Base-by-base conservation (phyloP, 2,329 filamentous ascomycete genomes). In the Calonectria henricotiae region DNA sequence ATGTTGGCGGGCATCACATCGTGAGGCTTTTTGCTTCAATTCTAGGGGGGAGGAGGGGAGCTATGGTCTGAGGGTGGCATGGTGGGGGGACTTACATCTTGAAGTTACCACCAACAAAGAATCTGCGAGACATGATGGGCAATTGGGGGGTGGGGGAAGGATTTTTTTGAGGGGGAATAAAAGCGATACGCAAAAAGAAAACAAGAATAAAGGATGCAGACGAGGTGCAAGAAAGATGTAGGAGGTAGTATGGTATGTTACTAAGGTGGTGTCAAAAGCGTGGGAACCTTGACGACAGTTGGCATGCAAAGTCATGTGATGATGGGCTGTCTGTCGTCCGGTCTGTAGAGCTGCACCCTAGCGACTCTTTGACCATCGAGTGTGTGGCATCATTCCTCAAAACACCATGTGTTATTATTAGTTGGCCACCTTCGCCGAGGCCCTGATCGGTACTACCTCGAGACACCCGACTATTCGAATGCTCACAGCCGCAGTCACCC, bases 41-140 rank as follows among this genome's bases (percentile, higher is more conserved):
- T 70, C 55, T 67, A 64, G 69, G 65, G 68, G 68, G 70, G 74
- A 68, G 70, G 64, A 67, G 71, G 66, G 65, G 54, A 69, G 72
- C 49, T 72, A 60, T 55, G 70, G 55, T 51, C 49, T 66, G 68
- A 67, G 66, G 5, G 62, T 65, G 65, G 76, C 73, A 71, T 77
- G 73, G 73, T 77, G 77, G 78, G 75, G 78, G 78, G 64, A 74
- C 89, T 82, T 87, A 97, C 95, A 98, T 98, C 90, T 99, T 98
- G 89, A 98, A 98, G 92, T 99, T 99, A 83, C 95, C 95, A 85
- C 95, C 95, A 85, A 98, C 94, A 85, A 98, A 97, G 89, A 97
- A 98, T 89, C 95, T 93, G 89, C 95, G 95, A 90, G 92, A 89
- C 95, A 97, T 98, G 80, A 81, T 94, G 89, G 86, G 79, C 79